Conservation (phyloP, 495 filamentous ascomycete species). For the Thozetella sp. region DNA sequence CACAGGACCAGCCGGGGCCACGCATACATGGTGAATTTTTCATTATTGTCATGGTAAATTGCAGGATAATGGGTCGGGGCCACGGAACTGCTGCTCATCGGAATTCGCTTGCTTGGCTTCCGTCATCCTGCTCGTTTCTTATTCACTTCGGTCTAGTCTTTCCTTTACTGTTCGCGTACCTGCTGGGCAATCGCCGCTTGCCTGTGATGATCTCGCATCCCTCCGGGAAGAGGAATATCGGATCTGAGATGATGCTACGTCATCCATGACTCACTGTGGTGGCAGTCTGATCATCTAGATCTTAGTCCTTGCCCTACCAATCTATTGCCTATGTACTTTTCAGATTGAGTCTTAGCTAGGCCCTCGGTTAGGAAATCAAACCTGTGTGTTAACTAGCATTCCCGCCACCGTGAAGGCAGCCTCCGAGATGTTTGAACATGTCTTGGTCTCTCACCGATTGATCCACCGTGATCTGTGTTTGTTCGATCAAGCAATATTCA, state of each 20-base stretch:
- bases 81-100: neutral
- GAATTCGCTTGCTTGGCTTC: neutral
- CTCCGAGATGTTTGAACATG: too few species aligned
- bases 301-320: neutral
- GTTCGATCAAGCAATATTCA: too few species aligned
- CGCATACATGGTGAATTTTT: neutral
- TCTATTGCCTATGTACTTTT: conserved; percentile 10
- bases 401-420: neutral
- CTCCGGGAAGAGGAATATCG: neutral
- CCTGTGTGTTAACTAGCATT: neutral
- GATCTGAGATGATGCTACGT: neutral
- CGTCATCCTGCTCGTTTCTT: neutral
- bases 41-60: neutral
- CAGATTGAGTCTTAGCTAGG: conserved; percentile 27
- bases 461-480: too few species aligned
- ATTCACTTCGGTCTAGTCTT: conserved; percentile 4
- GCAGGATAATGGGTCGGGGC: conserved; percentile 7
- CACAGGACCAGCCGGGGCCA: neutral
- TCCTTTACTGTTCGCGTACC: neutral
- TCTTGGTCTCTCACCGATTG: too few species aligned
- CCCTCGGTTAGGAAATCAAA: conserved; percentile 11
- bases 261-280: neutral
- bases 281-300: neutral
- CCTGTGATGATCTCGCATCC: neutral
- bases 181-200: neutral